These are phyloP conservation scores for Lachancea lanzarotensis DNA, from an alignment of 805 yeast species.

Conservation along the genomic window DNA sequence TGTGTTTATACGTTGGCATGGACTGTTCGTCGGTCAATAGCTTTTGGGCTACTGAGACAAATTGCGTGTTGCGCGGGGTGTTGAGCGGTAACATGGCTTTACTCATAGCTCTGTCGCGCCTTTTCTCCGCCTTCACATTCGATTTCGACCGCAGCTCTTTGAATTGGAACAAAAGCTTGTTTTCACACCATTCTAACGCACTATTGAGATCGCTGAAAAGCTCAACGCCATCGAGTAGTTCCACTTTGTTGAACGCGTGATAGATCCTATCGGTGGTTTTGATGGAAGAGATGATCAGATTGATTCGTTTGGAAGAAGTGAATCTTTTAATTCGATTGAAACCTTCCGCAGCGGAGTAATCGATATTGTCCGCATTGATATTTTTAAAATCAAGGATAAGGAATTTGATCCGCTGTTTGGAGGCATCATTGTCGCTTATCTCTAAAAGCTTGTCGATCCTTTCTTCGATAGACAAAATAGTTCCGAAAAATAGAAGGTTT, in stretches of 20 bases:
- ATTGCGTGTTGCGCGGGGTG: conserved; percentile 39
- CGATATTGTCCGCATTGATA: conserved; percentile 64
- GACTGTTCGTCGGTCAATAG: conserved; percentile 28
- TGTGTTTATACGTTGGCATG: conserved; percentile 17
- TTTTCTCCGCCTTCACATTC: conserved; percentile 12
- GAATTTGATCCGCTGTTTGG: conserved; percentile 62
- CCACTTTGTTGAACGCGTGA: conserved; percentile 73
- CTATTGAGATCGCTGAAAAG: conserved; percentile 75
- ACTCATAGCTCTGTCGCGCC: conserved; percentile 4
- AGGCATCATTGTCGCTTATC: conserved; percentile 33
- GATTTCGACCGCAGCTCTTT: conserved; percentile 31
- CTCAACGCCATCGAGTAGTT: conserved; percentile 55
- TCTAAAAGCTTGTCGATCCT: conserved; percentile 63
- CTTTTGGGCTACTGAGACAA: conserved; percentile 36
- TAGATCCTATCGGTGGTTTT: conserved; percentile 58
- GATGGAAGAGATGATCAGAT: conserved; percentile 73
- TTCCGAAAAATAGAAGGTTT: conserved; percentile 90
- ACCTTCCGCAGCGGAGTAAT: conserved; percentile 95
- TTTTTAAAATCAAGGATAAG: conserved; percentile 79
- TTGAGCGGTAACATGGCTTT: conserved; percentile 20
- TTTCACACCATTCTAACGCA: conserved; percentile 96
- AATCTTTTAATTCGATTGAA: conserved; percentile 80
- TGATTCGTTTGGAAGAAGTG: conserved; percentile 60
- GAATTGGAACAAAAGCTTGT: conserved; percentile 56
- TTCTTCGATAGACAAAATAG: conserved; percentile 85